Conservation (phyloP, 768 basidiomycete species). For the Amylocystis lapponica region DNA sequence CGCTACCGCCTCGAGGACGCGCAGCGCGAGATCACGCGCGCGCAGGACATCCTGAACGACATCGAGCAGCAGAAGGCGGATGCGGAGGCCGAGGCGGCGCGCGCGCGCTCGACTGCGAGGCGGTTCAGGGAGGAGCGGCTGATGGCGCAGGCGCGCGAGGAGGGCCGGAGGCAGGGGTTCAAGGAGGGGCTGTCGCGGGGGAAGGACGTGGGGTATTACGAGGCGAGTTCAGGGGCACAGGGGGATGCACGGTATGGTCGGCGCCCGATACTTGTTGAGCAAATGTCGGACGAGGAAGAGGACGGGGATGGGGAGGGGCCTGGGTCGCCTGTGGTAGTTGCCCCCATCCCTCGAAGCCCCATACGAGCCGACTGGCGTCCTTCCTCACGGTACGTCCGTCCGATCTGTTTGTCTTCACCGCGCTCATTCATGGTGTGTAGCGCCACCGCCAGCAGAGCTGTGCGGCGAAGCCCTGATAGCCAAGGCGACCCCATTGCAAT, state of each 20-base stretch:
- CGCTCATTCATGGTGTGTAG: not conserved
- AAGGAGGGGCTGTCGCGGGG: conserved; percentile 50
- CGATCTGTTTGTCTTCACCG: not conserved
- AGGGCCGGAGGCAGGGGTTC: conserved; percentile 59
- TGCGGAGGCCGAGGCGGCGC: conserved; percentile 59
- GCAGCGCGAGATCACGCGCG: conserved; percentile 61
- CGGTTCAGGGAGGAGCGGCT: conserved; percentile 49
- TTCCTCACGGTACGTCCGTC: conserved; percentile 10
- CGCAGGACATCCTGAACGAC: conserved; percentile 55
- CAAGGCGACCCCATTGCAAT: not conserved
- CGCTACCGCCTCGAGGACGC: conserved; percentile 58
- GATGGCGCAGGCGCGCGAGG: conserved; percentile 51
- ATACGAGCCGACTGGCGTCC: conserved; percentile 1
- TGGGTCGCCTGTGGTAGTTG: not conserved
- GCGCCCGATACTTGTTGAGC: conserved; percentile 8
- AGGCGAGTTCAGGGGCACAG: conserved; percentile 10
- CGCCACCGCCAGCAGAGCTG: not conserved
- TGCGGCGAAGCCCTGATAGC: conserved; percentile 1
- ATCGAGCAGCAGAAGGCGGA: conserved; percentile 53
- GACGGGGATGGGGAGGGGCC: not conserved
- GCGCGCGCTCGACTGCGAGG: conserved; percentile 46
- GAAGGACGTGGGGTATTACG: conserved; percentile 35
- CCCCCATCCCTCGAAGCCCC: conserved; percentile 1
- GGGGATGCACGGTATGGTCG: conserved; percentile 2
- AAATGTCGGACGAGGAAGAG: conserved; percentile 12